Evolutionary conservation across 2,329 filamentous ascomycete species (phyloP), one percentile per base, ranked within the genome.

Genomic region (Lasiodiplodia sp.): DNA sequence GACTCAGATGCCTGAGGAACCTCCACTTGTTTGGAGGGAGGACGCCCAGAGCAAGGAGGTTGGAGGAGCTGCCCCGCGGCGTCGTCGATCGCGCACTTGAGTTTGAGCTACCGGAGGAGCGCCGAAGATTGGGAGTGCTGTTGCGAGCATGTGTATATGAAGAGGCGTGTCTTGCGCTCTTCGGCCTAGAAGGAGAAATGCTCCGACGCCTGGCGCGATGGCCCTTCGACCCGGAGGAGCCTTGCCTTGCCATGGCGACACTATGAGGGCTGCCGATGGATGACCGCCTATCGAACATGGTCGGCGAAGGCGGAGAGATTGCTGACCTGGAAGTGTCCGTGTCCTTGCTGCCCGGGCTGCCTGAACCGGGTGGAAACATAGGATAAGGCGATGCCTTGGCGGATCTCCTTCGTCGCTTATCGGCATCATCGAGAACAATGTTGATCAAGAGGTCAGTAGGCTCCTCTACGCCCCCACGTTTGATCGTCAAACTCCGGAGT

Each of bases 371-470:
- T 0, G 91, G 88, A 12, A 89, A 86, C 1, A 92, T 91, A 3
- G 94, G 93, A 0, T 94, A 96, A 14, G 90, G 86, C 71, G 96
- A 92, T 11, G 89, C 86, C 81, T 97, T 98, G 52, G 94, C 93
- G 0, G 94, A 96, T 63, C 96, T 89, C 70, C 93, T 89, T 28
- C 95, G 89, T 71, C 96, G 88, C 82, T 93, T 96, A 79, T 98
- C 95, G 86, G 97, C 96, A 76, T 99, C 96, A 77, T 99, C 96
- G 70, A 99, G 82, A 31, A 99, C 94, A 73, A 99, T 96, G 74
- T 96, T 91, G 71, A 96, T 92, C 58, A 98, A 84, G 49, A 99
- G 87, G 77, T 98, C 96, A 21, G 91, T 91, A 3, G 93, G 93
- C 76, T 99, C 94, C 71, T 97, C 94, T 55, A 99, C 86, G 71